Evolutionary conservation across 352 stramenopile species (phyloP), one percentile per base, ranked within the genome.

Genomic region (Globisporangium cystogenes): DNA sequence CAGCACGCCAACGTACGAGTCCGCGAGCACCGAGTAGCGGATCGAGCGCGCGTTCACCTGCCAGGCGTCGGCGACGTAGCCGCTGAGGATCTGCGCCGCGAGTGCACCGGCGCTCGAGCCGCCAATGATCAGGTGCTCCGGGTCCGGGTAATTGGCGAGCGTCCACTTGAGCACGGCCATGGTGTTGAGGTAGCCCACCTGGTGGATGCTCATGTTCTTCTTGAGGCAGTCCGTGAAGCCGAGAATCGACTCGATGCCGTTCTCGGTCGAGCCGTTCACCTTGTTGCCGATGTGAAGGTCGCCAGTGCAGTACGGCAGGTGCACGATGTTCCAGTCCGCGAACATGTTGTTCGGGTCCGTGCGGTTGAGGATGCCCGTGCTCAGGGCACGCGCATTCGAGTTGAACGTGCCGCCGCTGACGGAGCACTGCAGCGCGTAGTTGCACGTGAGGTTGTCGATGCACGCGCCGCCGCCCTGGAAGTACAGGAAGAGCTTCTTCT

Each of bases 381-480:
- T 74, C 21, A 53, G 27, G 7, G 66, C 59, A 16, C 41, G 43
- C 20, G 63, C 65, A 29, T 65, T 68, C 14, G 54, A 47, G 44
- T 62, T 55, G 62, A 76, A 76, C 16, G 65, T 74, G 49, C 20
- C 33, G 5, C 36, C 39, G 6, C 37, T 54, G 20, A 48, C 44
- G 15, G 74, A 70, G 60, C 80, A 90, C 55, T 87, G 76, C 18
- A 88, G 56, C 20, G 57, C 67, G 46, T 86, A 89, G 55, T 65
- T 74, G 60, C 80, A 91, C 44, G 80, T 89, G 35, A 59, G 20
- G 48, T 86, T 67, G 52, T 87, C 76, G 44, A 86, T 64, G 42
- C 77, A 91, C 16, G 74, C 80, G 48, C 80, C 80, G 27, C 77
- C 77, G 46, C 75, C 77, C 53, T 88, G 76, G 52, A 91, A 77